Evolutionary conservation across 83 land plant genomes (phyloP), one percentile per base, ranked within the genome.

Genomic region (Isoetes engelmannii): DNA sequence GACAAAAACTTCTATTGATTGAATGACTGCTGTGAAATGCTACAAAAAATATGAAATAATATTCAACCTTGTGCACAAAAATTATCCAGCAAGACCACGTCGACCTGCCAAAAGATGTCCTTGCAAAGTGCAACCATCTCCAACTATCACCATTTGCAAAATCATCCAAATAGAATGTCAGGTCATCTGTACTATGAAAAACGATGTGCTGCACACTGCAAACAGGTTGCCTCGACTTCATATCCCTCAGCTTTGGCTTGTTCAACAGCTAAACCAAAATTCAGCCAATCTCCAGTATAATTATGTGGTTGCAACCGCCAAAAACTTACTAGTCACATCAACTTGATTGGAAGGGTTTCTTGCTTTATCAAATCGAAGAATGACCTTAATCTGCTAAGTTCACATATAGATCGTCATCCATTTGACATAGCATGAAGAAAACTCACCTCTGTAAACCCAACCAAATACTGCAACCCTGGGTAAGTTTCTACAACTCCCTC

Each of bases 241-340:
- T 77, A 94, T 48, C 99, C 99, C 71, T 94, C 99, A 64, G 93
- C 86, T 74, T 90, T 94, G 54, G 99, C 99, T 79, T 90, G 87
- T 72, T 94, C 99, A 70, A 92, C 92, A 67, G 99, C 99, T 63
- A 90, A 81, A 66, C 99, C 99, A 81, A 94, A 94, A 77, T 88
- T 90, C 59, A 94, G 75, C 5, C 99, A 84, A 70, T 90, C 99
- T 18, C 97, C 93, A 62, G 99, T 94, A 55, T 94, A 94, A 72
- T 94, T 94, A 97, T 94, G 84, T 69, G 47, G 78, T 28, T 28
- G 37, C 0, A 28, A 28, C 37, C 2, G 37, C 37, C 0, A 28
- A 28, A 0, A 28, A 28, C 37, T 28, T 28, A 28, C 37, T 28
- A 28, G 37, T 89, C 15, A 93, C 69, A 7, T 96, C 96, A 77